A percentile compares a stretch with the other conserved stretches of the same genome.
Evolutionary conservation across 192 early-diverging fungal species (phyloP).

Genomic region (Piromyces sp.): DNA sequence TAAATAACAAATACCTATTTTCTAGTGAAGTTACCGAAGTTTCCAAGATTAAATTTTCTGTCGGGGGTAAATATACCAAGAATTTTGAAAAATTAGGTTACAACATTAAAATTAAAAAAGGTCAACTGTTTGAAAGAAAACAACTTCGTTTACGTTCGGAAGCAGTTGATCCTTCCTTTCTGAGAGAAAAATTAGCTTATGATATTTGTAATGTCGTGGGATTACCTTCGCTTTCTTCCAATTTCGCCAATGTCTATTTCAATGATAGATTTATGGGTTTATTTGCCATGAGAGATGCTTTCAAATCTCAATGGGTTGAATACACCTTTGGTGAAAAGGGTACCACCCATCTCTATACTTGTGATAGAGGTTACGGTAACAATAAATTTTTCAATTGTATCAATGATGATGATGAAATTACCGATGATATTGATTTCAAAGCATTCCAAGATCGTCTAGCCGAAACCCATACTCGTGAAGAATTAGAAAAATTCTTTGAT

Average conservation of each 20-base stretch:
- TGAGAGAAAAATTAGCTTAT: not conserved
- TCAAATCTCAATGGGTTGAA: not conserved
- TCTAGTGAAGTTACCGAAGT: not conserved
- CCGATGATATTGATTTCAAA: not conserved
- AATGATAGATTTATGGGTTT: not conserved
- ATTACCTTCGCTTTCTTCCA: not conserved
- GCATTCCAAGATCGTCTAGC: not conserved
- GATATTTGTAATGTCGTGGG: not conserved
- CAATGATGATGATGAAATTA: not conserved
- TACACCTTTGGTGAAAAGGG: not conserved
- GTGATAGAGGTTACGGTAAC: not conserved
- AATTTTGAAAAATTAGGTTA: not conserved
- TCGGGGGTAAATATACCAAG: not conserved
- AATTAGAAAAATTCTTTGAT: not conserved
- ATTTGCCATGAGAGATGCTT: not conserved
- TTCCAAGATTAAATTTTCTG: not conserved
- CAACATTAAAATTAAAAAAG: not conserved
- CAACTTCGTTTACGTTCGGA: not conserved
- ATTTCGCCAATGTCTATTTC: not conserved
- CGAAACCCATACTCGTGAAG: not conserved
- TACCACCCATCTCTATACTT: not conserved
- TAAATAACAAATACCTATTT: too few relatives aligned
- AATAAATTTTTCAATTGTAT: not conserved
- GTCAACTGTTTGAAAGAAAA: not conserved
- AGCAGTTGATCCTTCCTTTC: not conserved